Evolutionary conservation across 1,284 basidiomycete genomes (phyloP).

Genomic region (Rhodotorula mucilaginosa): DNA sequence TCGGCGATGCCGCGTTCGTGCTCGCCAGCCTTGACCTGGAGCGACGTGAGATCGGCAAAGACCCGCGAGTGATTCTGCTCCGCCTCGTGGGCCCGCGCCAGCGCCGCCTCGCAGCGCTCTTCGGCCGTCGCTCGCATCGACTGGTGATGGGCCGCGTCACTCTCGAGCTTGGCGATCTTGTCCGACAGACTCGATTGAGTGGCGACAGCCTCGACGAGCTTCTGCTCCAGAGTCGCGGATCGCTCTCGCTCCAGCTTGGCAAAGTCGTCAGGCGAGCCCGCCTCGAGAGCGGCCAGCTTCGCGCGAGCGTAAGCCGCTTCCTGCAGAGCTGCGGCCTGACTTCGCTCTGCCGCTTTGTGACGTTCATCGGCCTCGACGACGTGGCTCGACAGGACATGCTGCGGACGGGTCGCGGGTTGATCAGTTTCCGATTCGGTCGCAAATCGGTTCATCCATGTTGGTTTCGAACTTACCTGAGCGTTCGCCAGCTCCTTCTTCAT

Average conservation of each 20-base stretch:
- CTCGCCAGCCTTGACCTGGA: constrained; percentile 65
- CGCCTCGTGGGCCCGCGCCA: constrained; percentile 75
- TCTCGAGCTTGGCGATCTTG: constrained; percentile 66
- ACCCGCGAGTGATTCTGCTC: constrained; percentile 73
- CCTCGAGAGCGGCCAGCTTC: constrained; percentile 82
- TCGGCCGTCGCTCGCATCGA: constrained; percentile 68
- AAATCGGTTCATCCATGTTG: neutral
- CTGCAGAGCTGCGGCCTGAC: constrained; percentile 76
- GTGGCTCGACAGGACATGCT: constrained; percentile 72
- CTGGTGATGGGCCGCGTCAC: constrained; percentile 42
- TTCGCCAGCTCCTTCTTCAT: constrained; percentile 86
- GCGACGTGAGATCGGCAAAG: constrained; percentile 65
- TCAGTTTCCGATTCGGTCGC: neutral
- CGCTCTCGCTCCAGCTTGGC: constrained; percentile 77
- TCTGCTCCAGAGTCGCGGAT: constrained; percentile 72
- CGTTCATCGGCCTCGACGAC: constrained; percentile 73
- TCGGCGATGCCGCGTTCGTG: constrained; percentile 73
- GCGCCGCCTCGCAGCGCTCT: constrained; percentile 73
- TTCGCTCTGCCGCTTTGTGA: constrained; percentile 73
- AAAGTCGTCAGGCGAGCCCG: constrained; percentile 60
- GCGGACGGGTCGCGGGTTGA: neutral
- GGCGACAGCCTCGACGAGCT: constrained; percentile 67
- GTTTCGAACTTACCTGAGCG: constrained; percentile 66
- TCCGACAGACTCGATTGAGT: constrained; percentile 71
- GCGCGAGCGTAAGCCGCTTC: constrained; percentile 96